phyloP scores from a whole-genome alignment of 495 filamentous ascomycete genomes.

The Podospora sp. region DNA sequence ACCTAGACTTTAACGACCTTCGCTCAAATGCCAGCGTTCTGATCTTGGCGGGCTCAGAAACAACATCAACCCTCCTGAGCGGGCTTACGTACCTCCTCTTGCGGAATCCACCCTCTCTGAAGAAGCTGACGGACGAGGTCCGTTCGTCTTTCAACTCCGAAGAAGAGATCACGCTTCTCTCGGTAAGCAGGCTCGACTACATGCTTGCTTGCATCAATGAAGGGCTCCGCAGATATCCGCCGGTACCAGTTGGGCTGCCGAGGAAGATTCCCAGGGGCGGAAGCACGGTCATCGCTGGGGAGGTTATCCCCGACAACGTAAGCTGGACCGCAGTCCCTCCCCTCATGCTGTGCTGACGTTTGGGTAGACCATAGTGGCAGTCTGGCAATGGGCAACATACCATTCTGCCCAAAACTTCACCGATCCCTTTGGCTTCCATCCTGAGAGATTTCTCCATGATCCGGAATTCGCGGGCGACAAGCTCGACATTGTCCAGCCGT shows the following conservation, averaged over 20 bases:
- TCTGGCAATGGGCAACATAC: slow-evolving; percentile 52
- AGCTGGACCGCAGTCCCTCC: slow-evolving; percentile 16
- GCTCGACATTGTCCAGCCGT: slow-evolving; percentile 52
- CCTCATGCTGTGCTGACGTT: slow-evolving; percentile 16
- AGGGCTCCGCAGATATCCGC: slow-evolving; percentile 56
- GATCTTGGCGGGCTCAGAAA: slow-evolving; percentile 60
- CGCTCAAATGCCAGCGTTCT: slow-evolving; percentile 35
- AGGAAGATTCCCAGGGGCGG: slow-evolving; percentile 44
- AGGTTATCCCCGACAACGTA: slow-evolving; percentile 45
- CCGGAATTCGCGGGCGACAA: slow-evolving; percentile 48
- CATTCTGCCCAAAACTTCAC: slow-evolving; percentile 49
- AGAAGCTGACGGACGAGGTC: slow-evolving; percentile 51
- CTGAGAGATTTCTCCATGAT: slow-evolving; percentile 52
- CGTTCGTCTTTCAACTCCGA: slow-evolving; percentile 47
- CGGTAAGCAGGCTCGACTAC: slow-evolving; percentile 49
- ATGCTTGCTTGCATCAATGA: slow-evolving; percentile 58
- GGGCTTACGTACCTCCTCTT: slow-evolving; percentile 53
- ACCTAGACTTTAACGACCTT: slow-evolving; percentile 19
- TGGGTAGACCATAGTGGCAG: slow-evolving; percentile 49
- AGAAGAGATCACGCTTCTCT: slow-evolving; percentile 51
- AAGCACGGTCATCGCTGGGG: slow-evolving; percentile 48
- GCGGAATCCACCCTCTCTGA: slow-evolving; percentile 42
- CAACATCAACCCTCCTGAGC: slow-evolving; percentile 54
- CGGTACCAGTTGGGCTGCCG: slow-evolving; percentile 48
- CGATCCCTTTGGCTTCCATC: slow-evolving; percentile 48